These are phyloP conservation scores for Protomyces macrosporus DNA, from an alignment of 1,139 yeast genomes.

Conservation along the genomic window DNA sequence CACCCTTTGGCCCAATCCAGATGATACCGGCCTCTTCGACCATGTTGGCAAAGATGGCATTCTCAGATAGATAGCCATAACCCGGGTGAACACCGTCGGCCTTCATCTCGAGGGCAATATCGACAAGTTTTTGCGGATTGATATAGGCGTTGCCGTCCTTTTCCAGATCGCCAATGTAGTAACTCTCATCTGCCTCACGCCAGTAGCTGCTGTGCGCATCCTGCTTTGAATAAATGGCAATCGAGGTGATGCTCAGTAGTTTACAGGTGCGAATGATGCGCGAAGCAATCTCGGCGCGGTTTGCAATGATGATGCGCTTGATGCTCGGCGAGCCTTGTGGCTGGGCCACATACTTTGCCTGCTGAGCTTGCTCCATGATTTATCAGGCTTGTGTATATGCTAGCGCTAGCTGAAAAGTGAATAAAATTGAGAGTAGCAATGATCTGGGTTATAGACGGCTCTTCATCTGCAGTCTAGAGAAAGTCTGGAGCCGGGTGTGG, in stretches of 20 bases:
- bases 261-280: conserved; percentile 84
- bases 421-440: no score
- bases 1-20: conserved; percentile 93
- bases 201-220: background rate
- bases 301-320: conserved; percentile 65
- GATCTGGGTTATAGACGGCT: no score
- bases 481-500: no score
- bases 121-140: conserved; percentile 69
- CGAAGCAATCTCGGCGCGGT: conserved; percentile 97
- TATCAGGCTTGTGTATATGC: no score
- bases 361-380: background rate
- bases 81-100: conserved; percentile 97
- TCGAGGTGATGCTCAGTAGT: conserved; percentile 66
- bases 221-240: conserved; percentile 70
- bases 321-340: background rate
- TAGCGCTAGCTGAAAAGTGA: no score
- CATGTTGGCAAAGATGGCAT: conserved; percentile 89
- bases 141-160: background rate
- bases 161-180: conserved; percentile 1
- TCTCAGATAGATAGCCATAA: conserved; percentile 92
- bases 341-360: background rate
- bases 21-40: conserved; percentile 77
- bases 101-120: conserved; percentile 74
- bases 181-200: background rate
- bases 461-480: no score